Evolutionary conservation across 2,329 filamentous ascomycete species (phyloP).

Genomic region (Sporothrix protearum): DNA sequence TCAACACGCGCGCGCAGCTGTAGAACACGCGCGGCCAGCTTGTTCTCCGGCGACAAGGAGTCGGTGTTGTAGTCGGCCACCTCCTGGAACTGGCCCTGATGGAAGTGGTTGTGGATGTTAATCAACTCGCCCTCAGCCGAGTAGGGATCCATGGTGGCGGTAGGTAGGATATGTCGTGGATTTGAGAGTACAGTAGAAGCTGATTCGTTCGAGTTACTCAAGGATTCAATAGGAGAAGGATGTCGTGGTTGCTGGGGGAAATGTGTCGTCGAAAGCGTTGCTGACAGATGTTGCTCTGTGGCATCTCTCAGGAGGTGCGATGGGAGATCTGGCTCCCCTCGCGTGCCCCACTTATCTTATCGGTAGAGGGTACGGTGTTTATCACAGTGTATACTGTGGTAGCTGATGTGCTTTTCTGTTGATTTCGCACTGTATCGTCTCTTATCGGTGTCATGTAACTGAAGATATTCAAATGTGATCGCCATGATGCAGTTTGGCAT

Average conservation of each 20-base stretch:
- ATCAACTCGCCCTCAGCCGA: constrained; percentile 68
- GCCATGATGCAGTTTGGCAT: too few species aligned
- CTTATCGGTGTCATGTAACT: too few species aligned
- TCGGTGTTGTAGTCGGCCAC: constrained; percentile 83
- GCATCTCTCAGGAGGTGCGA: constrained; percentile 9
- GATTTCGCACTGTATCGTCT: not conserved
- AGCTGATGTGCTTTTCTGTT: too few species aligned
- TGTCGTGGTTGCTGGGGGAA: not conserved
- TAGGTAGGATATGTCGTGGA: not conserved
- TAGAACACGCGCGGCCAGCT: constrained; percentile 70
- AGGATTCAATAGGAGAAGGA: not conserved
- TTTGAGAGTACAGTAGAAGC: not conserved
- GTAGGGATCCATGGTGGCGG: constrained; percentile 60
- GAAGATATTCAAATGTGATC: too few species aligned
- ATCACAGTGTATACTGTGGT: not conserved
- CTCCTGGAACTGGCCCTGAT: constrained; percentile 79
- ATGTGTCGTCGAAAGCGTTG: not conserved
- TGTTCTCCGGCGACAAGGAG: constrained; percentile 73
- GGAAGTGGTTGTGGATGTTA: constrained; percentile 68
- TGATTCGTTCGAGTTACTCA: not conserved
- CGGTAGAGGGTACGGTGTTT: not conserved
- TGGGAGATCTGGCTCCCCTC: constrained; percentile 20
- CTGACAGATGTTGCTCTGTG: not conserved
- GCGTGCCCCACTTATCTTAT: constrained; percentile 15
- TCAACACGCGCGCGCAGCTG: constrained; percentile 79